Evolutionary conservation across 129 eudicot genomes (phyloP).

Genomic region (Cynara cardunculus): DNA sequence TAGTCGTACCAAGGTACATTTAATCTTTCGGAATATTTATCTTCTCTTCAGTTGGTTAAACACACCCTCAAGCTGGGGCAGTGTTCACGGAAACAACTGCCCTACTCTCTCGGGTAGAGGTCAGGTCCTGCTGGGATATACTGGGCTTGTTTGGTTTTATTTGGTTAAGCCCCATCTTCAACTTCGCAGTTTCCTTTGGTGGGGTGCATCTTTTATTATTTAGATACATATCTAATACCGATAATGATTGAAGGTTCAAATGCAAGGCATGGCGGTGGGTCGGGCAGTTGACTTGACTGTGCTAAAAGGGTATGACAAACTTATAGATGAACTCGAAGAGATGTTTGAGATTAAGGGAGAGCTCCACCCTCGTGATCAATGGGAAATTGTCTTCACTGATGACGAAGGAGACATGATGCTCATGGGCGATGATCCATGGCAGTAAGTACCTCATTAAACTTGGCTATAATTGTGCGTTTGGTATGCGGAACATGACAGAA

Average conservation of each 20-base stretch:
- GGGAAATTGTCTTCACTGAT: constrained; percentile 64
- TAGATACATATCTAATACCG: neutral
- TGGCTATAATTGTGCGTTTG: neutral
- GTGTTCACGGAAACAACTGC: neutral
- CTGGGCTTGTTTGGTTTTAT: neutral
- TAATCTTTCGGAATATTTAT: neutral
- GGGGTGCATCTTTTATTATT: neutral
- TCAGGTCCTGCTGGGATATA: neutral
- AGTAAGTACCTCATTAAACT: constrained; percentile 20
- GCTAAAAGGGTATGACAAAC: constrained; percentile 69
- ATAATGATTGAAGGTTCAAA: constrained; percentile 64
- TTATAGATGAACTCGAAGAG: constrained; percentile 70
- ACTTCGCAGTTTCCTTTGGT: neutral
- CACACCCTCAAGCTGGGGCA: too few relatives aligned
- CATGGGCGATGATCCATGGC: constrained; percentile 43
- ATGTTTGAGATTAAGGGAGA: constrained; percentile 88
- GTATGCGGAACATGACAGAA: neutral
- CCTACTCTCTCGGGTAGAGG: neutral
- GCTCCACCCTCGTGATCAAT: constrained; percentile 59
- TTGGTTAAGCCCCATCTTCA: neutral
- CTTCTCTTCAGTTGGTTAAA: too few relatives aligned
- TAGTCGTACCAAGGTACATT: constrained; percentile 78
- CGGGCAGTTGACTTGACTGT: constrained; percentile 87
- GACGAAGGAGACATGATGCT: constrained; percentile 46
- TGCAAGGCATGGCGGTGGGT: constrained; percentile 98